Base-by-base conservation (phyloP, 2,329 filamentous ascomycete species). In the Curvularia eragrostidis region DNA sequence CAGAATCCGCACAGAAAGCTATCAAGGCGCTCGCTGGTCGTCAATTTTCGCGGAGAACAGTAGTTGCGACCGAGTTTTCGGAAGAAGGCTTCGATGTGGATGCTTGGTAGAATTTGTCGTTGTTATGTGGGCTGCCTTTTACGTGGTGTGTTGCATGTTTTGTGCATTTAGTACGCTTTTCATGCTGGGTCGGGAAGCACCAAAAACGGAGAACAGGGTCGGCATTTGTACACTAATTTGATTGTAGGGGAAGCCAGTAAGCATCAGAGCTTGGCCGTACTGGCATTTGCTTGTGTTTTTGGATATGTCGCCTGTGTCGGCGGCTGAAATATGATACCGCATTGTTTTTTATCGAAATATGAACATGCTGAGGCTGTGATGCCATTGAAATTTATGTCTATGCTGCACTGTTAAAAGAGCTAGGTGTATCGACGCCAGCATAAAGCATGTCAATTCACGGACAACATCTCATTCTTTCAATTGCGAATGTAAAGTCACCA, bases 71-170 rank as follows among this genome's bases (percentile, higher is more conserved):
- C 3, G 97, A 95, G 79, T 99, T 97, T 77, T 91, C 93, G 21
- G 96, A 98, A 88, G 94, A 98, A 79, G 97, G 96, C 75, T 98
- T 97, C 69, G 94, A 98, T 71, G 90, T 96, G 56, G 87, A 86
- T 70, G 91, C 92, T 48, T 97, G 93, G 91, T 96, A 87, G 64
- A 47, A 7, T 5, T 5, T 6, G 18, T 15, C 21, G 21, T 24
- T 43, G 12, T 50, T 48, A 34, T 8, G 34, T 13, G 15, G n/a
- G 15, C 18, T 36, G 13, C 39, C 23, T 41, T 49, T 43, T 41
- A 42, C 24, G 21, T 58, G 55, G 39, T n/a, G 44, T 34, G 30
- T 50, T 26, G 24, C 46, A 26, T 32, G 15, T 44, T 39, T 58
- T 26, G 30, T 58, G 51, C 55, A 50, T 39, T 54, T 58, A 23